These are phyloP conservation scores for Aspergillus leporis DNA, from an alignment of 495 filamentous ascomycete genomes.

Conservation along the genomic window DNA sequence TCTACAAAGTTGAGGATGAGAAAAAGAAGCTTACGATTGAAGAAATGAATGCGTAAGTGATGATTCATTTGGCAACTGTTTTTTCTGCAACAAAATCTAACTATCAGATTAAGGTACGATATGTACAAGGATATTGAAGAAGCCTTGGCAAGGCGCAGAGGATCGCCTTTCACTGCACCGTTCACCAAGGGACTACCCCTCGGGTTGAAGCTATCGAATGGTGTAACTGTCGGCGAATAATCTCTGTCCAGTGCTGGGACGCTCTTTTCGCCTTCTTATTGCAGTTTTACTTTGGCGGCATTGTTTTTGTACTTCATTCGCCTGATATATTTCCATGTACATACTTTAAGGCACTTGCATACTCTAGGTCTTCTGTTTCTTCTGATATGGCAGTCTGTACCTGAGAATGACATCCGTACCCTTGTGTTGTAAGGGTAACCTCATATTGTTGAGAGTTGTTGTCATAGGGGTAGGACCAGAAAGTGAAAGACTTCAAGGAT, in stretches of 20 bases:
- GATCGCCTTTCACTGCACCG: constrained; percentile 22
- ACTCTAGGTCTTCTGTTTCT: background rate
- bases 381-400: background rate
- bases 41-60: constrained; percentile 52
- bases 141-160: constrained; percentile 28
- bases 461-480: too few species aligned
- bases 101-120: constrained; percentile 37
- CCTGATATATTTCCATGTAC: background rate
- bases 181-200: constrained; percentile 40
- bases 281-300: too few species aligned
- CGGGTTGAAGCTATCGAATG: constrained; percentile 41
- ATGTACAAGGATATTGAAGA: constrained; percentile 51
- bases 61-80: background rate
- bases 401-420: too few species aligned
- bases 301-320: too few species aligned
- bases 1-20: constrained; percentile 49
- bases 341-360: background rate
- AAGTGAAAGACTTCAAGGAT: too few species aligned
- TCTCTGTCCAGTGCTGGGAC: background rate
- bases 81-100: constrained; percentile 9
- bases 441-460: too few species aligned
- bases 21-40: constrained; percentile 52
- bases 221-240: constrained; percentile 29
- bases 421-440: too few species aligned
- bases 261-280: too few species aligned